A percentile compares a stretch with the other conserved stretches of the same genome.
Conservation (phyloP, 306 rosid genomes). For the Sechiopsis laciniata region DNA sequence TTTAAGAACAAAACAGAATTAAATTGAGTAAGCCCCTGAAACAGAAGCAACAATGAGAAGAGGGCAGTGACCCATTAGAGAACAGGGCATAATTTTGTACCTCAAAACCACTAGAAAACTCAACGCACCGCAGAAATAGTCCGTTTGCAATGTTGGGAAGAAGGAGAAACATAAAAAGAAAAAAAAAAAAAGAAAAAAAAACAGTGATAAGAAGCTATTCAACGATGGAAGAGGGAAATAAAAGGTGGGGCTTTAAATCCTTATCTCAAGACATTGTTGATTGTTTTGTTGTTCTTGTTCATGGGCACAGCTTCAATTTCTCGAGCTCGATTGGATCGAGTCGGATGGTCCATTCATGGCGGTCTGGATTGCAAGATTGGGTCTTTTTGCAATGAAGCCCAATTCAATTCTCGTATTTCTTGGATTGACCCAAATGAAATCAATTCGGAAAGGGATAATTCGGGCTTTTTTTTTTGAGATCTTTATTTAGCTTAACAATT, state of each 20-base stretch:
- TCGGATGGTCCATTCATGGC: not conserved
- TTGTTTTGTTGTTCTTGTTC: not conserved
- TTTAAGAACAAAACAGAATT: not conserved
- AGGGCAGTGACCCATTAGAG: constrained; percentile 30
- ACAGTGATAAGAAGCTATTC: not conserved
- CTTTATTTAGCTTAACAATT: no score
- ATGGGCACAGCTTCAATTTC: not conserved
- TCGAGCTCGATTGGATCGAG: not conserved
- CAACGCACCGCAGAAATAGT: constrained; percentile 7
- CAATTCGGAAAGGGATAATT: no score
- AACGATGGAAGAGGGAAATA: constrained; percentile 45
- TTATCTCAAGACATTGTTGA: constrained; percentile 43
- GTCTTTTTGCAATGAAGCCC: not conserved
- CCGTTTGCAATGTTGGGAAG: not conserved
- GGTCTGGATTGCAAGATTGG: constrained; percentile 6
- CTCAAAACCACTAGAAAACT: constrained; percentile 28
- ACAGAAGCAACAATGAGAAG: constrained; percentile 13
- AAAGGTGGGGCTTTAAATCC: constrained; percentile 80
- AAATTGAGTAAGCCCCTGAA: constrained; percentile 11
- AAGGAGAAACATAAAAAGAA: not conserved
- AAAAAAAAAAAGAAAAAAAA: no score
- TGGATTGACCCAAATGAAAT: no score
- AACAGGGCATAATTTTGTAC: constrained; percentile 30
- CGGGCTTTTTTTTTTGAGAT: no score
- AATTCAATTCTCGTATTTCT: not conserved